phyloP scores from a whole-genome alignment of 257 asterid species.

The Rauvolfia tetraphylla region DNA sequence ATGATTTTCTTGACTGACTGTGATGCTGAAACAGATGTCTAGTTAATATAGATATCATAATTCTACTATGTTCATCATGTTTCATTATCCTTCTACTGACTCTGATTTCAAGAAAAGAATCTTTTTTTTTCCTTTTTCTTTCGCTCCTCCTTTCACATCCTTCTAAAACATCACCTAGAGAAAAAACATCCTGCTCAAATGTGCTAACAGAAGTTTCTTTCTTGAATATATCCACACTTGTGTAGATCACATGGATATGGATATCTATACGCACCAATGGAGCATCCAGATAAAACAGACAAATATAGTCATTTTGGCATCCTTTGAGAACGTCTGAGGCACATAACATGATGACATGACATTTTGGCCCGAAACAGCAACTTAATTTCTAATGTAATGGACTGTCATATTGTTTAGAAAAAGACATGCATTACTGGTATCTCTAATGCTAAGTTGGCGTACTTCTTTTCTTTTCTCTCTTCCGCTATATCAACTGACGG shows the following conservation, averaged over 20 bases:
- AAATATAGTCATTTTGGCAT: not conserved
- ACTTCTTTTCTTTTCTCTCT: not conserved
- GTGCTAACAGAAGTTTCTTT: not conserved
- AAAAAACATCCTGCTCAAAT: not conserved
- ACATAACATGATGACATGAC: not conserved
- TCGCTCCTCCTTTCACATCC: not conserved
- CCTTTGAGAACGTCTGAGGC: not conserved
- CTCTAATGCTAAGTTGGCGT: not conserved
- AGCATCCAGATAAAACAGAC: not conserved
- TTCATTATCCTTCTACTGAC: not conserved
- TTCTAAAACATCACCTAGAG: not conserved
- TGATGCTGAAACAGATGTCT: slow-evolving; percentile 47
- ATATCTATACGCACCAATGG: not conserved
- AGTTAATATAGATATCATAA: not conserved
- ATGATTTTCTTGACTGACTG: slow-evolving; percentile 88
- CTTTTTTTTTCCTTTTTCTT: too few species aligned
- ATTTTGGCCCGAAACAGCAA: not conserved
- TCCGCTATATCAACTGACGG: not conserved
- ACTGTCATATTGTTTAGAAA: too few species aligned
- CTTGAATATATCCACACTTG: not conserved
- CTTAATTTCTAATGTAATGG: not conserved
- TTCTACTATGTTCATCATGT: not conserved
- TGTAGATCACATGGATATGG: not conserved
- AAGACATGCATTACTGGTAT: not conserved
- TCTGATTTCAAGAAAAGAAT: not conserved